These are phyloP conservation scores for Hypoxylon sp. DNA, from an alignment of 2,329 filamentous ascomycete species.

Conservation along the genomic window DNA sequence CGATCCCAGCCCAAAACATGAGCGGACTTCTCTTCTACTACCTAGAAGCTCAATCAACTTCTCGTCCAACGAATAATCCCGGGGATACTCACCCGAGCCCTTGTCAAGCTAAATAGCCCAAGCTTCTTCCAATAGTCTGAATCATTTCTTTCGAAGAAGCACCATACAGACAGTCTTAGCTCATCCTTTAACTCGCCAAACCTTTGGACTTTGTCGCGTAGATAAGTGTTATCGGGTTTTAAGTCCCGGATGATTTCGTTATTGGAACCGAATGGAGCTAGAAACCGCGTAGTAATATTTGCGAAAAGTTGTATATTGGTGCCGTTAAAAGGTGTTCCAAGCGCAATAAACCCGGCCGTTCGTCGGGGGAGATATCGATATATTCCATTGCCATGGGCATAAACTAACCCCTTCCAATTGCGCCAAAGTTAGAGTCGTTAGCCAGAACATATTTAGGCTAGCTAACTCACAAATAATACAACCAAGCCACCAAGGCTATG, in stretches of 20 bases:
- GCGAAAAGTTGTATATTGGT: background rate
- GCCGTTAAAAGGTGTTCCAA: constrained; percentile 3
- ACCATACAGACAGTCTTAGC: background rate
- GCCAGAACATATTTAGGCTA: background rate
- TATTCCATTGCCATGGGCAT: background rate
- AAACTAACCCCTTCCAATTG: constrained; percentile 1
- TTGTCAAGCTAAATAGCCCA: too few relatives aligned
- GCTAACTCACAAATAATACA: constrained; percentile 5
- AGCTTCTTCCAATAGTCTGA: background rate
- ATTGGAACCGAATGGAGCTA: background rate
- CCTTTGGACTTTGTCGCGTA: background rate
- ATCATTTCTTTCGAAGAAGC: background rate
- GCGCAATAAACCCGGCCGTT: constrained; percentile 2
- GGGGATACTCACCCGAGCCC: too few relatives aligned
- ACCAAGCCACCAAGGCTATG: constrained; percentile 10
- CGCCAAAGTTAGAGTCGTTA: background rate
- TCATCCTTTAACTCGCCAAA: background rate
- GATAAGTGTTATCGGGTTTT: background rate
- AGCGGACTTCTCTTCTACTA: background rate
- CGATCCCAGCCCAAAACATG: constrained; percentile 1
- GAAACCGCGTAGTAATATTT: background rate
- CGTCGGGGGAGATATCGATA: constrained; percentile 1
- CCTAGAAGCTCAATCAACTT: background rate
- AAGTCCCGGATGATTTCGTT: background rate
- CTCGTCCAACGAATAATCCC: too few relatives aligned